These are phyloP conservation scores for Gastrolobium villosum DNA, from an alignment of 306 rosid genomes.

Conservation along the genomic window DNA sequence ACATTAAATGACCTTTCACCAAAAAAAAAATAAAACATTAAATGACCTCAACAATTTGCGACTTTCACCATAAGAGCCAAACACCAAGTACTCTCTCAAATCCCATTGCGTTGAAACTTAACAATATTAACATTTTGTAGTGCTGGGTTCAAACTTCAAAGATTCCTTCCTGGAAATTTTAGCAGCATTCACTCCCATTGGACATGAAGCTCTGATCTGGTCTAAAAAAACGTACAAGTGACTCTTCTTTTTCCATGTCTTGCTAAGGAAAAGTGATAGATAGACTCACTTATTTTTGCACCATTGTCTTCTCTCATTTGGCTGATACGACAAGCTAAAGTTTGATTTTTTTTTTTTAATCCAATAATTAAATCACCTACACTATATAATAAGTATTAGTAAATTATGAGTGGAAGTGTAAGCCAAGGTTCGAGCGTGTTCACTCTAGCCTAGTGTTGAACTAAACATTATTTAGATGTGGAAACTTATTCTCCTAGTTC, in stretches of 20 bases:
- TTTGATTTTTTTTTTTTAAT: slow-evolving; percentile 40
- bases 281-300: slow-evolving; percentile 40
- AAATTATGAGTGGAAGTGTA: slow-evolving; percentile 47
- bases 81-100: neutral
- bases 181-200: neutral
- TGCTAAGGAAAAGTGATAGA: neutral
- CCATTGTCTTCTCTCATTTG: slow-evolving; percentile 4
- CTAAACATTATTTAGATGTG: slow-evolving; percentile 42
- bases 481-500: slow-evolving; percentile 43
- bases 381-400: slow-evolving; percentile 38
- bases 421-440: slow-evolving; percentile 41
- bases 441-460: slow-evolving; percentile 27
- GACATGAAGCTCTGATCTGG: neutral
- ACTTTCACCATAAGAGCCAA: neutral
- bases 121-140: neutral
- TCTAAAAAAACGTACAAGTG: neutral
- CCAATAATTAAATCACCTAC: slow-evolving; percentile 23
- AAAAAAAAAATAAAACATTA: no score
- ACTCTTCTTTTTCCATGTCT: slow-evolving; percentile 40
- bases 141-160: neutral
- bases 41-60: neutral
- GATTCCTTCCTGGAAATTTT: neutral
- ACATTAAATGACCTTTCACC: neutral
- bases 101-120: neutral
- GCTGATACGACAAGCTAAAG: slow-evolving; percentile 20